Conservation (phyloP, 163 green algal species). For the Coccomyxa subellipsoidea region DNA sequence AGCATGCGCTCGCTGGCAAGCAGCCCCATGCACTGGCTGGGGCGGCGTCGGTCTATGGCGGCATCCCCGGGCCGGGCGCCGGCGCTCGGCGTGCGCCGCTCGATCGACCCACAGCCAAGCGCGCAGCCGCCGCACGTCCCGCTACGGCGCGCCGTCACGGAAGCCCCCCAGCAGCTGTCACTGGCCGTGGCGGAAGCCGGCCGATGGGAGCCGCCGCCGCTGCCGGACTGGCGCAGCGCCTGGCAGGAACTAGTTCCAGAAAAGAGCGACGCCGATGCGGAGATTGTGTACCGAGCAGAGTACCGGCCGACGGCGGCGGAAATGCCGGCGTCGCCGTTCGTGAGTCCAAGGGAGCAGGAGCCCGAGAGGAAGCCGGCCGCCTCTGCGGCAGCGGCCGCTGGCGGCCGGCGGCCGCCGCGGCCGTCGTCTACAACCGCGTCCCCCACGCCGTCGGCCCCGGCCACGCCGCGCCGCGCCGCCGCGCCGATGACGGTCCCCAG, state of each 20-base stretch:
- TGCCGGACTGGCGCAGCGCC: neutral
- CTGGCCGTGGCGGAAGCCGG: neutral
- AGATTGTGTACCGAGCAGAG: neutral
- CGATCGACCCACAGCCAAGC: neutral
- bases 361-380: neutral
- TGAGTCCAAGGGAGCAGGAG: neutral
- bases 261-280: neutral
- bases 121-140: neutral
- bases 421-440: neutral
- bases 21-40: neutral
- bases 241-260: neutral
- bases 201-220: no score
- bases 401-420: no score
- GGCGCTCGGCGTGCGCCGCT: neutral
- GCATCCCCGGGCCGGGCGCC: neutral
- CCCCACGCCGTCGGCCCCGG: neutral
- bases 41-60: no score
- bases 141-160: neutral
- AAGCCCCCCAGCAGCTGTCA: neutral
- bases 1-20: neutral
- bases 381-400: no score
- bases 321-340: neutral
- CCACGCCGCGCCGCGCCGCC: neutral
- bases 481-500: no score
- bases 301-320: neutral